Conservation (phyloP, 202 grass and related monocot genomes). For the Elaeis oleifera region DNA sequence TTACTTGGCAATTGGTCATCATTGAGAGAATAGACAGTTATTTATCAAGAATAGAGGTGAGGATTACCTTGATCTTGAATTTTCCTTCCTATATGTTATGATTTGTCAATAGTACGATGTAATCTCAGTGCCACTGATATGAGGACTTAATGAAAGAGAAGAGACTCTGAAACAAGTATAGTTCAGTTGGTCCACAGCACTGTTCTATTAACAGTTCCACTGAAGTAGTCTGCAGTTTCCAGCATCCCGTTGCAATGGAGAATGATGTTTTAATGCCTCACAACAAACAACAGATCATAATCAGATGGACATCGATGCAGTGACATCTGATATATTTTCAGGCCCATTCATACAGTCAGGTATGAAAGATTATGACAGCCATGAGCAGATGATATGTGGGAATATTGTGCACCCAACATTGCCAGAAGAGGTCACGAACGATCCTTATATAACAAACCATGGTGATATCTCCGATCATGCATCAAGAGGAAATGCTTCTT, state of each 20-base stretch:
- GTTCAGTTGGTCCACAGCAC: neutral
- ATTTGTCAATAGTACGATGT: no score
- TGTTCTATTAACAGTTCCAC: neutral
- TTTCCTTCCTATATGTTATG: no score
- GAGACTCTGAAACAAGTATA: no score
- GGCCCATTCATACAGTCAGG: slow-evolving; percentile 17
- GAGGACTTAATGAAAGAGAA: no score
- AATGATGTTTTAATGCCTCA: slow-evolving; percentile 10
- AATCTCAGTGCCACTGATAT: no score
- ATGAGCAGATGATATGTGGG: slow-evolving; percentile 9
- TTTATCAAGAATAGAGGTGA: no score
- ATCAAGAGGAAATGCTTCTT: slow-evolving; percentile 14
- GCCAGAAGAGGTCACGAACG: slow-evolving; percentile 24
- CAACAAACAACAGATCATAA: neutral
- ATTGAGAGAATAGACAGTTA: no score
- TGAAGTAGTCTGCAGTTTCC: no score
- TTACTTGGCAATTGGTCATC: no score
- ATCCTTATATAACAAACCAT: slow-evolving; percentile 21
- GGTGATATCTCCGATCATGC: neutral
- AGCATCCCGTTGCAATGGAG: slow-evolving; percentile 3
- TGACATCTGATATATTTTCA: neutral
- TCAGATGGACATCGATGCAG: slow-evolving; percentile 13
- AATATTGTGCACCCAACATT: slow-evolving; percentile 30
- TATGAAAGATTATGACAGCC: slow-evolving; percentile 14
- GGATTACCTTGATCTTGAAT: no score